phyloP scores from a whole-genome alignment of 2,329 filamentous ascomycete genomes.

The Fusarium floridanum region DNA sequence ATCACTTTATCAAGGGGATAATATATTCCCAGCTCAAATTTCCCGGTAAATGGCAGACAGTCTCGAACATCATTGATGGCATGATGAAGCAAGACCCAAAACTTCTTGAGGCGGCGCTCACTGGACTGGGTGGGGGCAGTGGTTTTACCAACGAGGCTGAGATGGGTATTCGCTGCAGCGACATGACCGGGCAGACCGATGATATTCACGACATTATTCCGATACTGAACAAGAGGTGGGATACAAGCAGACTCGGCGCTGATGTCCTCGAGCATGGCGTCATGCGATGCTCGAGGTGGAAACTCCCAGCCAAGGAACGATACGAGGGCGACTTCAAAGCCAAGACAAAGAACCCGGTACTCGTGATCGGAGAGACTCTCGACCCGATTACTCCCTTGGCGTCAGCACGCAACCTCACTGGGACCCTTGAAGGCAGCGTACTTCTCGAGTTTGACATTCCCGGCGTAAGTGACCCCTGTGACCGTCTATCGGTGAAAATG shows the following conservation, averaged over 20 bases:
- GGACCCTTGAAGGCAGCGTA: conserved; percentile 53
- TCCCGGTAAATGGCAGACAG: neutral
- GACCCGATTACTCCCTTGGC: conserved; percentile 56
- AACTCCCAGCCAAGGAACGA: conserved; percentile 52
- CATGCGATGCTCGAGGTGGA: conserved; percentile 55
- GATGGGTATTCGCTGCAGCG: conserved; percentile 51
- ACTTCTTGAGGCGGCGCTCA: conserved; percentile 15
- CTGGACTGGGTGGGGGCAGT: neutral
- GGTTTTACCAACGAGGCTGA: neutral
- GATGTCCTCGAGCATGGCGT: conserved; percentile 26
- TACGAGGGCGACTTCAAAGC: conserved; percentile 51
- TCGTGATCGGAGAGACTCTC: conserved; percentile 55
- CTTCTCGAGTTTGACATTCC: conserved; percentile 53
- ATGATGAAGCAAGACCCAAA: conserved; percentile 50
- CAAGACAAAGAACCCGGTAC: conserved; percentile 50
- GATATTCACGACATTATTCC: conserved; percentile 47
- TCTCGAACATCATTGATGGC: neutral
- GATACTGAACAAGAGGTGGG: conserved; percentile 38
- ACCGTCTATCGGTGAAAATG: no score
- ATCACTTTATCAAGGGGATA: conserved; percentile 27
- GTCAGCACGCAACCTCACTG: conserved; percentile 54
- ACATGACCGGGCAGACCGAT: conserved; percentile 45
- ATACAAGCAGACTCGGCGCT: conserved; percentile 47
- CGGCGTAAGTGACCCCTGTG: conserved; percentile 49
- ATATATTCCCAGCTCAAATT: conserved; percentile 48